Evolutionary conservation across 2,329 filamentous ascomycete species (phyloP).

Genomic region (Aspergillus sp.): DNA sequence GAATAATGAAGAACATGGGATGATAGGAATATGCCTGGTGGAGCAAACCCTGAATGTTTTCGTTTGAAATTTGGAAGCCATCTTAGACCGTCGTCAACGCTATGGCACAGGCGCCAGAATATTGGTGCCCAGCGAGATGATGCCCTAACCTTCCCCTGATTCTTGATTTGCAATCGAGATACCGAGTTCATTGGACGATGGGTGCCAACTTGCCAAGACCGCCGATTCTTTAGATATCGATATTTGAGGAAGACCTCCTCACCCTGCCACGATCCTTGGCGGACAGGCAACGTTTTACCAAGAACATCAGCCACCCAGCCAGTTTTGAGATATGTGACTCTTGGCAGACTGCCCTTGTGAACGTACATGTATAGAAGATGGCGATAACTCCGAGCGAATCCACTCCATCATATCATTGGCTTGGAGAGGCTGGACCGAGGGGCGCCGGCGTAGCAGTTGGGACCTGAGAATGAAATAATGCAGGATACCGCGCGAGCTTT

Average conservation of each 20-base stretch:
- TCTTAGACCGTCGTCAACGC: background rate
- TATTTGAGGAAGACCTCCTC: background rate
- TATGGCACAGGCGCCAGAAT: background rate
- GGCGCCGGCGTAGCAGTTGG: background rate
- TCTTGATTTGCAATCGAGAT: background rate
- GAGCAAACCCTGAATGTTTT: background rate
- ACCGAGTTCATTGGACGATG: background rate
- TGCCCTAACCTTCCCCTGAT: constrained; percentile 7
- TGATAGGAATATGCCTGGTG: background rate
- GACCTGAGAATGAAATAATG: background rate
- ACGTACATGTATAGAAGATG: background rate
- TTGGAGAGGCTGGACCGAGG: background rate
- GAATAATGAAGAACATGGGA: background rate
- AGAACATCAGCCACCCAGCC: constrained; percentile 1
- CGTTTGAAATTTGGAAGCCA: background rate
- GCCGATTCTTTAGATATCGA: background rate
- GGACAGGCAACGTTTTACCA: constrained; percentile 1
- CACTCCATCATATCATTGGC: background rate
- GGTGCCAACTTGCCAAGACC: constrained; percentile 4
- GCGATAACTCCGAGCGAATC: background rate
- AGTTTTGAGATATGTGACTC: background rate
- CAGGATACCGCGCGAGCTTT: background rate
- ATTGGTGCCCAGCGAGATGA: background rate
- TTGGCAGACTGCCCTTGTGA: too few relatives aligned
- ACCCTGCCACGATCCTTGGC: constrained; percentile 4